Conservation (phyloP, 768 basidiomycete species). For the Termitomyces sp. region DNA sequence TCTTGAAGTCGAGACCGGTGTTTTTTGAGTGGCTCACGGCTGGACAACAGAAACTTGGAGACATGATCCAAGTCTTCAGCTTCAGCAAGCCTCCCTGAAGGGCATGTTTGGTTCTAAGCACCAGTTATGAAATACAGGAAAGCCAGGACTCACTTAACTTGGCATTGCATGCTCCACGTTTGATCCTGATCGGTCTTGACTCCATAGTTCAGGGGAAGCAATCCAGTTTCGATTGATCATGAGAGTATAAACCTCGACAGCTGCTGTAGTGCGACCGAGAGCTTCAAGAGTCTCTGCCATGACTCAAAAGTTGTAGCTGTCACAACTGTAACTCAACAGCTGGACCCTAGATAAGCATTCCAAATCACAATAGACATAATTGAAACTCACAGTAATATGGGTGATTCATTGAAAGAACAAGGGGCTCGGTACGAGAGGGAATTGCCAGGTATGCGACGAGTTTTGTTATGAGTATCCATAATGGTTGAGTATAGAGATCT, state of each 20-base stretch:
- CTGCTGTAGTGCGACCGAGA: background rate
- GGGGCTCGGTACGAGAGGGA: background rate
- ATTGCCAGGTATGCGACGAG: background rate
- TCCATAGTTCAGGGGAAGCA: background rate
- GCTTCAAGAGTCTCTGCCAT: conserved; percentile 5
- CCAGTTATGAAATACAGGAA: background rate
- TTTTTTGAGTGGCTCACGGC: background rate
- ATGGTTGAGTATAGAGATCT: background rate
- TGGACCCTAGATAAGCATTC: background rate
- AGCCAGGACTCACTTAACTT: background rate
- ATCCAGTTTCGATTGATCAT: conserved; percentile 3
- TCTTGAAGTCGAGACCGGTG: background rate
- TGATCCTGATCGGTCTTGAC: conserved; percentile 1
- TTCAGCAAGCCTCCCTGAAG: conserved; percentile 1
- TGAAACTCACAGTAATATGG: background rate
- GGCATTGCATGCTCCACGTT: background rate
- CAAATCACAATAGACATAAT: background rate
- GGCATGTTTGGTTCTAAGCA: background rate
- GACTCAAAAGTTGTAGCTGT: background rate
- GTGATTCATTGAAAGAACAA: background rate
- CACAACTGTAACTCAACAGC: conserved; percentile 4
- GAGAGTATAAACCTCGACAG: background rate
- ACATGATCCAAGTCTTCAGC: conserved; percentile 2
- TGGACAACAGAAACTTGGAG: background rate
- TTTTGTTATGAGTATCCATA: background rate